A percentile compares a stretch with the other conserved stretches of the same genome.
Evolutionary conservation across 2,329 filamentous ascomycete species (phyloP).

Genomic region (Aspergillus quadrilineatus): DNA sequence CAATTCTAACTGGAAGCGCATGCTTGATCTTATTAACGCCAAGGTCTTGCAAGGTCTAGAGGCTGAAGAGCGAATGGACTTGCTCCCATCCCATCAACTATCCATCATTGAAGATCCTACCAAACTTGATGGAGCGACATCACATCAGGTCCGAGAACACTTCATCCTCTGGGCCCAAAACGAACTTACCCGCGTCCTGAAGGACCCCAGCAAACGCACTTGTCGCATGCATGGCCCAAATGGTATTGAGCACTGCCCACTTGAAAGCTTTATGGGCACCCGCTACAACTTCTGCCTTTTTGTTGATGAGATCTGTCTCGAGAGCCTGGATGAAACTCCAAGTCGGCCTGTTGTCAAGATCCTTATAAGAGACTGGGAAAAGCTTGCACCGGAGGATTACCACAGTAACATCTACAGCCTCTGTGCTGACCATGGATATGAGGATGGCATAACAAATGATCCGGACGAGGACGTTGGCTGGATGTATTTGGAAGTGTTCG

Average conservation of each 20-base stretch:
- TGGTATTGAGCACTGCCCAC: no score
- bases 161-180: not conserved
- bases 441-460: not conserved
- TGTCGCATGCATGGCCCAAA: not conserved
- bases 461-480: not conserved
- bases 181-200: not conserved
- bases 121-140: not conserved
- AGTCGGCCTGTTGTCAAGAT: not conserved
- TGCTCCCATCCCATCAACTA: not conserved
- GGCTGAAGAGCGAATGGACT: not conserved
- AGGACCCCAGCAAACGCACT: not conserved
- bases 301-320: not conserved
- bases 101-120: not conserved
- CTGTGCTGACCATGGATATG: not conserved
- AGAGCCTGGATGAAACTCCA: not conserved
- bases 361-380: not conserved
- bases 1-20: not conserved
- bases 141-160: not conserved
- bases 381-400: not conserved
- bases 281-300: not conserved
- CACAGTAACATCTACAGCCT: not conserved
- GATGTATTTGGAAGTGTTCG: not conserved
- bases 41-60: not conserved
- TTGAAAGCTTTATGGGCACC: not conserved
- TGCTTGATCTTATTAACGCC: not conserved